These are phyloP conservation scores for Aspergillus awamori DNA, from an alignment of 2,329 filamentous ascomycete species.

Conservation along the genomic window DNA sequence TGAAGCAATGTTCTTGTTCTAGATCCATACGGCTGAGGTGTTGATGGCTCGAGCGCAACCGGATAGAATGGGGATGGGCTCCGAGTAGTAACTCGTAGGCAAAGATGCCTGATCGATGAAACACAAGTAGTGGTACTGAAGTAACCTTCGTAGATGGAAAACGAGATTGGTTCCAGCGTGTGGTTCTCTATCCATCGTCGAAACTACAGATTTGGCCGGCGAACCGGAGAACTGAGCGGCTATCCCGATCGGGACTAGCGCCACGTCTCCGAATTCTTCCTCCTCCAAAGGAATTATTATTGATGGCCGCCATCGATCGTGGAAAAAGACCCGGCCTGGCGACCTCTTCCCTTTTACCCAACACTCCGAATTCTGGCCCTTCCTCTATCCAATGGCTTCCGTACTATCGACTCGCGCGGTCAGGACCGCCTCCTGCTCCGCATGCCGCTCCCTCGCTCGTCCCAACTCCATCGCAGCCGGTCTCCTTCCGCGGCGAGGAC, in stretches of 20 bases:
- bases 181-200: too few species aligned
- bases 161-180: too few species aligned
- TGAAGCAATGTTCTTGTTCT: not conserved
- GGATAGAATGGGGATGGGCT: not conserved
- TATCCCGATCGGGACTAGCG: constrained; percentile 29
- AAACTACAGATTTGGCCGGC: not conserved
- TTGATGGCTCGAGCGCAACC: not conserved
- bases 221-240: constrained; percentile 8
- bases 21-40: not conserved
- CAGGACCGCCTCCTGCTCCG: constrained; percentile 38
- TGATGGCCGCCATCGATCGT: constrained; percentile 17
- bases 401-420: constrained; percentile 48
- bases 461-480: constrained; percentile 21
- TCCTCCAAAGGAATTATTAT: constrained; percentile 21
- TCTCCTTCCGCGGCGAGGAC: constrained; percentile 26
- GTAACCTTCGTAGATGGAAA: too few species aligned
- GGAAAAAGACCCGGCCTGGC: constrained; percentile 20
- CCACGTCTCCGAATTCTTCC: constrained; percentile 30
- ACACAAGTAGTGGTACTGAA: too few species aligned
- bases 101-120: too few species aligned
- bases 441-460: constrained; percentile 31
- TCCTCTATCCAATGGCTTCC: constrained; percentile 49
- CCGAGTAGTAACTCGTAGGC: too few species aligned
- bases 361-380: constrained; percentile 17
- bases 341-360: constrained; percentile 21